Evolutionary conservation across 225 moss, liverwort and hornwort species (phyloP).

Genomic region (Ulota crispa): DNA sequence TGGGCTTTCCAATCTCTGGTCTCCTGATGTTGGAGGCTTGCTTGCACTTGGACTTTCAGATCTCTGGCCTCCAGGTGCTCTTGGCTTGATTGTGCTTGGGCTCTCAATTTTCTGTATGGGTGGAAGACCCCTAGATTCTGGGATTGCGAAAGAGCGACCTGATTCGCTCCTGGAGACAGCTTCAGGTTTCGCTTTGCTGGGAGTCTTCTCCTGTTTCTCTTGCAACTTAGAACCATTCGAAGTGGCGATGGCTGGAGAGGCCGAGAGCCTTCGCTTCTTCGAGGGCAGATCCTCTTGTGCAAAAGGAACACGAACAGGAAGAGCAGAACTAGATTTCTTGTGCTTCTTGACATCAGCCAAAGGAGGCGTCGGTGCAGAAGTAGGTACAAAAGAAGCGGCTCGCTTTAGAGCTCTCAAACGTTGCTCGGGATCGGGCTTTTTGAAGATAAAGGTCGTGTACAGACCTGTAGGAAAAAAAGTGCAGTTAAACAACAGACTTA

Average conservation of each 20-base stretch:
- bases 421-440: constrained; percentile 55
- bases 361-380: constrained; percentile 31
- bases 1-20: constrained; percentile 23
- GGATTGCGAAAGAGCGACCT: constrained; percentile 15
- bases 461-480: constrained; percentile 50
- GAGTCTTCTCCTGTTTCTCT: constrained; percentile 33
- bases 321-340: constrained; percentile 38
- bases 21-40: constrained; percentile 14
- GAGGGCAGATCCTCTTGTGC: constrained; percentile 26
- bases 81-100: constrained; percentile 20
- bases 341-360: constrained; percentile 36
- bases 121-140: constrained; percentile 17
- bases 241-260: constrained; percentile 31
- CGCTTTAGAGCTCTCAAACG: constrained; percentile 43
- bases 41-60: constrained; percentile 25
- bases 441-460: constrained; percentile 90
- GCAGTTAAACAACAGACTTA: constrained; percentile 1
- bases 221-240: constrained; percentile 35
- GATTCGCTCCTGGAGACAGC: constrained; percentile 21
- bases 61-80: constrained; percentile 21
- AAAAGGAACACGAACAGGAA: constrained; percentile 18
- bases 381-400: constrained; percentile 32
- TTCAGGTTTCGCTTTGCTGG: constrained; percentile 36
- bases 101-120: constrained; percentile 31
- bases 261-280: constrained; percentile 37